Percentiles rank a stretch among this genome's conserved stretches.
These are phyloP conservation scores for Fusarium siculi DNA, from an alignment of 2,329 filamentous ascomycete genomes.

Conservation along the genomic window DNA sequence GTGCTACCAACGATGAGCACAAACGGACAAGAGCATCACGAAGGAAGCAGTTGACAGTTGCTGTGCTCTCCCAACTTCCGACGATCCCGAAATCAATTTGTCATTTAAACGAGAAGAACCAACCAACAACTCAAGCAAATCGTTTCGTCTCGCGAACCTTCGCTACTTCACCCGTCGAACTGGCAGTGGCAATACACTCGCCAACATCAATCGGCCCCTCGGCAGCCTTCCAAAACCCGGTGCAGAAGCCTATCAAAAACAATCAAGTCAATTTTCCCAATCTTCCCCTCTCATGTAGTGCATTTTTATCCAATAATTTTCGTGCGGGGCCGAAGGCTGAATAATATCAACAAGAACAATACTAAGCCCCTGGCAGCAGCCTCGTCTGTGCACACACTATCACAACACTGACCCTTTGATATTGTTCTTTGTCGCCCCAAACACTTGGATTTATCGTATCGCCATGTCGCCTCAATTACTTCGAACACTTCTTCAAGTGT, in stretches of 20 bases:
- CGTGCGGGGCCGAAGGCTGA: constrained; percentile 5
- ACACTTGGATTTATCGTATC: background rate
- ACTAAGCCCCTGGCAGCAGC: constrained; percentile 10
- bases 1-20: background rate
- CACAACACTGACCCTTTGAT: constrained; percentile 11
- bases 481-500: background rate
- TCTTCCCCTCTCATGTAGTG: background rate
- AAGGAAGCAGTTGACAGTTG: background rate
- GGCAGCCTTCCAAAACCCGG: background rate
- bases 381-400: constrained; percentile 34
- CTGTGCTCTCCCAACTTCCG: background rate
- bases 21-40: fast-evolving
- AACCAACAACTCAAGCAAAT: background rate
- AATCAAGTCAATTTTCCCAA: background rate
- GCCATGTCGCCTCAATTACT: background rate
- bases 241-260: background rate
- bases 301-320: background rate
- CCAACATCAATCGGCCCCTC: background rate
- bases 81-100: background rate
- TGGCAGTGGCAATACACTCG: constrained; percentile 4
- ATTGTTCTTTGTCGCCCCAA: constrained; percentile 40
- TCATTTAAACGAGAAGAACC: fast-evolving
- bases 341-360: constrained; percentile 39
- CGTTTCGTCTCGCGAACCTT: background rate
- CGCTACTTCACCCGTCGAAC: background rate